Conservation (phyloP, 768 basidiomycete genomes). For the Boletellus ananas region DNA sequence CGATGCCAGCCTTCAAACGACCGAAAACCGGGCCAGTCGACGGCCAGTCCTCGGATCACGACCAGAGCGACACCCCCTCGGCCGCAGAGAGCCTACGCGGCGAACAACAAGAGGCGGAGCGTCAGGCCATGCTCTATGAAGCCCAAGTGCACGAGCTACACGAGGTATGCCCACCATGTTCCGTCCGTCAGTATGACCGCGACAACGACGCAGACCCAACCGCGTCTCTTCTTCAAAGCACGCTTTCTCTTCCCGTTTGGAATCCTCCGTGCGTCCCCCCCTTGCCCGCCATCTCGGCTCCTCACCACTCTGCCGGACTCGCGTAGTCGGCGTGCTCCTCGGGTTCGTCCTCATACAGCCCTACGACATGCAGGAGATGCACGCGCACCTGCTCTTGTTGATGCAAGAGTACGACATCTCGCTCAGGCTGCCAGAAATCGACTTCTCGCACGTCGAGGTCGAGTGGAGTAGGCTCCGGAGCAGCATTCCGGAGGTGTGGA, state of each 20-base stretch:
- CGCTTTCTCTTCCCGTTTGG: constrained; percentile 73
- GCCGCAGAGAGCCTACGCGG: constrained; percentile 2
- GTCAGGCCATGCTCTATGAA: constrained; percentile 22
- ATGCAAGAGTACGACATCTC: constrained; percentile 70
- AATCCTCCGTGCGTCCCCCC: constrained; percentile 46
- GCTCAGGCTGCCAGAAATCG: constrained; percentile 58
- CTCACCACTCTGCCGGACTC: neutral
- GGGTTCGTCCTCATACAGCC: constrained; percentile 67
- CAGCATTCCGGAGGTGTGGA: constrained; percentile 79
- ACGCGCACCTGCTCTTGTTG: constrained; percentile 60
- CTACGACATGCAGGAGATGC: constrained; percentile 62
- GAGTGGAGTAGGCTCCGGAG: constrained; percentile 69
- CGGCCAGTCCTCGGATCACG: constrained; percentile 15
- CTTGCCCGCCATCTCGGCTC: neutral
- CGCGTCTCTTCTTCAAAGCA: constrained; percentile 24
- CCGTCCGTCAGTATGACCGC: neutral
- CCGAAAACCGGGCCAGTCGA: constrained; percentile 26
- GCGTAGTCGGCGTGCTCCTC: constrained; percentile 59
- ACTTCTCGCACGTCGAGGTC: constrained; percentile 62
- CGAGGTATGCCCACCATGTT: constrained; percentile 7
- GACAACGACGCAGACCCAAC: constrained; percentile 10
- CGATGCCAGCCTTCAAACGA: constrained; percentile 35
- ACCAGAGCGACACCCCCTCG: constrained; percentile 6
- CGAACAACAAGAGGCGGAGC: constrained; percentile 20
- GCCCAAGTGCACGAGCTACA: constrained; percentile 27